Conservation (phyloP, 2,329 filamentous ascomycete genomes). For the Colletotrichum musicola region DNA sequence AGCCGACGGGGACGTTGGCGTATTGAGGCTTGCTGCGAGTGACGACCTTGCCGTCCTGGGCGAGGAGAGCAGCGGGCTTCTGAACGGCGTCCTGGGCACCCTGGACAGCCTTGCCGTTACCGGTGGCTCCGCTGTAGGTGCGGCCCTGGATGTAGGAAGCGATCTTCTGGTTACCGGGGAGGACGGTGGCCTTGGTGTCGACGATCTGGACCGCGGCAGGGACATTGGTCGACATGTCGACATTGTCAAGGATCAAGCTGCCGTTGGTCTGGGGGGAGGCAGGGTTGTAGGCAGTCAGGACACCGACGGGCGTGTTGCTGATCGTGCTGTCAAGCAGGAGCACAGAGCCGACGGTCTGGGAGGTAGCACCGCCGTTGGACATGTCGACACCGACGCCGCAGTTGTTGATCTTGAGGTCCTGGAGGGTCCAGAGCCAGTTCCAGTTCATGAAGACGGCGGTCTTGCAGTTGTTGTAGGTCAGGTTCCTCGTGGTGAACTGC, state of each 20-base stretch:
- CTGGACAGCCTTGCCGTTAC: conserved; percentile 68
- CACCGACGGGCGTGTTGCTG: conserved; percentile 79
- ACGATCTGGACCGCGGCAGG: conserved; percentile 74
- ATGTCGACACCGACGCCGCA: conserved; percentile 85
- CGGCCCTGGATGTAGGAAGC: conserved; percentile 84
- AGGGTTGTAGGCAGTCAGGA: conserved; percentile 80
- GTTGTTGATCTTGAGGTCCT: conserved; percentile 80
- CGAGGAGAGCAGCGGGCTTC: conserved; percentile 77
- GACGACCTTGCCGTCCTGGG: conserved; percentile 75
- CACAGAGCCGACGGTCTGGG: conserved; percentile 86
- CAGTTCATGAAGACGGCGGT: conserved; percentile 92
- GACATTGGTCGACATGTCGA: conserved; percentile 80
- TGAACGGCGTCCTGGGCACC: conserved; percentile 64
- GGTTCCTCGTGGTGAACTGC: conserved; percentile 87
- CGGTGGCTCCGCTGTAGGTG: conserved; percentile 67
- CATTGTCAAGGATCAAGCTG: conserved; percentile 88
- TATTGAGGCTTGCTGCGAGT: conserved; percentile 93
- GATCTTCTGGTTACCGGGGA: conserved; percentile 78
- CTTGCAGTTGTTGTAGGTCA: conserved; percentile 86
- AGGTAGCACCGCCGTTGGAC: conserved; percentile 70
- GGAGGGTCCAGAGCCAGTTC: conserved; percentile 91
- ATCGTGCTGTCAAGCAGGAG: conserved; percentile 86
- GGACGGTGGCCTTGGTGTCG: conserved; percentile 68
- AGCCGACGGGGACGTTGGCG: conserved; percentile 71
- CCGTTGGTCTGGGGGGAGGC: conserved; percentile 77